Evolutionary conservation across 2,329 filamentous ascomycete species (phyloP), one percentile per base, ranked within the genome.

Genomic region (Phialocephala sp.): DNA sequence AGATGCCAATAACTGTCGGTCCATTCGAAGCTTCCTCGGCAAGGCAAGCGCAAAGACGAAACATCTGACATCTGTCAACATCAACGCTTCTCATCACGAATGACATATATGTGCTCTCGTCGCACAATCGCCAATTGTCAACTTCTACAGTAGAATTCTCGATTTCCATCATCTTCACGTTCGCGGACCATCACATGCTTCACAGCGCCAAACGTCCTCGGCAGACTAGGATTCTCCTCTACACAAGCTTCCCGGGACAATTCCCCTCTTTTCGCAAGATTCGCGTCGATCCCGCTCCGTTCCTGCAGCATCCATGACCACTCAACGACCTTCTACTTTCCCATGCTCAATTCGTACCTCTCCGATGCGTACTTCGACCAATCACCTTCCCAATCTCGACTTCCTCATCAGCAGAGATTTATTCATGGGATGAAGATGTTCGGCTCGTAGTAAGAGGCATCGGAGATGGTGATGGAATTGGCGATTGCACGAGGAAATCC

Each of bases 261-360:
- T 22, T 58, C 56, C 56, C 56, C 56, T 58, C 56, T 41, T 39
- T 39, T 50, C 11, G 45, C 45, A 50, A 50, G n/a, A 50, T 20
- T n/a, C 14, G n/a, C 36, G 56, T 41, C 56, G 36, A 41, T 58
- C 56, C 32, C 56, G 56, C 20, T 39, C 52, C 24, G 52, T 56
- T 56, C 52, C 52, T 56, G 52, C 52, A 56, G 27, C 52, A 56
- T 56, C 56, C 56, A 14, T 41, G 56, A 35, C 56, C 45, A 50
- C 45, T 50, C 45, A 50, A 50, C 45, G 45, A 50, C 45, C 5
- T 5, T 50, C 11, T 2, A 50, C n/a, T 2, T 22, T 50, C 8
- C 45, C 45, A 50, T 50, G 22, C 45, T 50, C 45, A 24, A 50
- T 50, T 50, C n/a, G 45, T 50, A 24, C 45, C 45, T 50, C 45